Base-by-base conservation (phyloP, 2,329 filamentous ascomycete genomes). In the Chaetothyriales sp. region DNA sequence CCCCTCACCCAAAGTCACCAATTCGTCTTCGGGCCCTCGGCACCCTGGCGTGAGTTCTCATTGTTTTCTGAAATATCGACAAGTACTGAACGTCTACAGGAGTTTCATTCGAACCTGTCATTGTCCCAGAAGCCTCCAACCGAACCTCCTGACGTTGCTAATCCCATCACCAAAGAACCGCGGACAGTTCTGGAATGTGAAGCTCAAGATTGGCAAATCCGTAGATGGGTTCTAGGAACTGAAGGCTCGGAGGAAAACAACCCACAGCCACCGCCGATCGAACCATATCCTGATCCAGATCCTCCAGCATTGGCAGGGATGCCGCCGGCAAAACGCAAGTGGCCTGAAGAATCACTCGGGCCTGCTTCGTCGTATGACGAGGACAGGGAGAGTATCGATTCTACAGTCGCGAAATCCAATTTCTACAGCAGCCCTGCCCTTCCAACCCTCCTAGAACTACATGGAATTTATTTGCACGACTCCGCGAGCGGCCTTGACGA, bases 281-380 rank as follows among this genome's bases (percentile, higher is more conserved):
- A 49, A 49, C 47, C 29, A 40, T 49, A 49, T 43, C 47, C 47
- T 40, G 29, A 49, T 49, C 47, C 18, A 40, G 7, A 49, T 44
- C 47, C 47, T 49, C 6, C 4, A 49, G 44, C 10, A 20, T 46
- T 25, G 22, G 22, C 3, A 25, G 22, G 22, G 6, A 46, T 46
- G 18, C 44, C 44, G 44, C 18, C 44, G 18, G 44, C 25, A 46
- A 46, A 46, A 15, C 44, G 44, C 18, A 46, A 46, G n/a, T 46
- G 4, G 44, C 18, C 44, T 18, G 3, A 46, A 46, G 44, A 46
- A 46, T 46, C 18, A 46, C 44, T 46, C 3, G 44, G 18, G 44
- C 44, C 44, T 5, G 10, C 44, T 46, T 46, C n/a, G 44, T 46
- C n/a, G 44, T 46, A 46, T 46, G 18, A n/a, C 25, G 18, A 46